Evolutionary conservation across 805 yeast genomes (phyloP).

Genomic region (Pichia gijzeniarum): DNA sequence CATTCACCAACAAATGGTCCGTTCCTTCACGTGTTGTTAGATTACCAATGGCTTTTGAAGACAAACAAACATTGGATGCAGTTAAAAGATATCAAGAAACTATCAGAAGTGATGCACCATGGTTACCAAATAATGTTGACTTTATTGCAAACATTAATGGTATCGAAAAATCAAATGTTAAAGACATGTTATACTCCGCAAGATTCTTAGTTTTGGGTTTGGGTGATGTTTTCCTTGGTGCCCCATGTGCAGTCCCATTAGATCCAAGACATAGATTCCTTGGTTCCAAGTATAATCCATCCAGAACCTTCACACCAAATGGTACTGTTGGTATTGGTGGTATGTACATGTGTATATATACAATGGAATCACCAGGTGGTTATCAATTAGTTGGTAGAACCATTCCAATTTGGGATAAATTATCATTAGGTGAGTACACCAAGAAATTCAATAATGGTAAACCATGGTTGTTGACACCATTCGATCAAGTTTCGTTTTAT

Average conservation of each 20-base stretch:
- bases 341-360: constrained; percentile 96
- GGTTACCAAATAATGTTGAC: constrained; percentile 97
- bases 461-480: constrained; percentile 90
- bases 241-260: constrained; percentile 97
- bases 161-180: constrained; percentile 65
- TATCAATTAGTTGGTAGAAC: constrained; percentile 96
- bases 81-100: constrained; percentile 91
- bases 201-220: constrained; percentile 88
- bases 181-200: constrained; percentile 82
- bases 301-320: constrained; percentile 91
- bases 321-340: constrained; percentile 99
- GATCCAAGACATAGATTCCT: constrained; percentile 92
- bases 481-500: constrained; percentile 91
- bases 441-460: constrained; percentile 37
- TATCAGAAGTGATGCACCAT: constrained; percentile 87
- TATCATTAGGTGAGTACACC: constrained; percentile 64
- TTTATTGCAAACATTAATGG: constrained; percentile 88
- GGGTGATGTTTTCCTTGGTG: constrained; percentile 96
- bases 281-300: constrained; percentile 94
- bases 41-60: constrained; percentile 97
- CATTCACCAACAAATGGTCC: constrained; percentile 74
- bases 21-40: constrained; percentile 77
- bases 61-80: constrained; percentile 79
- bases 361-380: constrained; percentile 98
- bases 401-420: constrained; percentile 95